Conservation (phyloP, 78 protist genomes). For the Planoprotostelium fungivorum region DNA sequence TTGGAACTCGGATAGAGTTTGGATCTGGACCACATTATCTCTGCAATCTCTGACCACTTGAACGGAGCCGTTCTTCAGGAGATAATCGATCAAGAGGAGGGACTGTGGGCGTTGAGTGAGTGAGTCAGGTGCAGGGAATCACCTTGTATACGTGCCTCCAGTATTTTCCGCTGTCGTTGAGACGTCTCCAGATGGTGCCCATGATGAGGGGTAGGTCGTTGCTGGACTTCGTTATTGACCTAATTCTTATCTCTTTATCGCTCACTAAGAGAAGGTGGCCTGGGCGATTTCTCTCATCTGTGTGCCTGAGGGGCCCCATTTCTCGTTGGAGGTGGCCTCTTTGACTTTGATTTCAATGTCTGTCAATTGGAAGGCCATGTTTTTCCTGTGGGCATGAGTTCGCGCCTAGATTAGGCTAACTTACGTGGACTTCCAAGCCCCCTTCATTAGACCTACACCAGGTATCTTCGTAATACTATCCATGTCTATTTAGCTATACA, state of each 20-base stretch:
- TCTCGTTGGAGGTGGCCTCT: constrained; percentile 71
- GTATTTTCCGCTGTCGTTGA: constrained; percentile 65
- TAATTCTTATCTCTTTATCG: background rate
- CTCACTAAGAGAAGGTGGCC: constrained; percentile 53
- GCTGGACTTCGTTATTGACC: background rate
- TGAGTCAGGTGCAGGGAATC: too few relatives aligned
- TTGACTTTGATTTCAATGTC: constrained; percentile 61
- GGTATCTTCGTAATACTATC: background rate
- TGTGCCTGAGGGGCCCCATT: constrained; percentile 74
- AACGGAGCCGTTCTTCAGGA: constrained; percentile 56
- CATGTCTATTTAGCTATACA: too few relatives aligned
- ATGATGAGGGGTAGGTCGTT: constrained; percentile 48
- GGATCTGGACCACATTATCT: constrained; percentile 56
- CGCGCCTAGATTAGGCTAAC: background rate
- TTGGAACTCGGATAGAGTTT: constrained; percentile 54
- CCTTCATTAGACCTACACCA: background rate
- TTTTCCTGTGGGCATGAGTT: constrained; percentile 17
- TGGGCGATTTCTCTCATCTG: constrained; percentile 68
- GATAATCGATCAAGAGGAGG: constrained; percentile 49
- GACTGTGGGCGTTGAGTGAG: too few relatives aligned
- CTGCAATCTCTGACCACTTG: constrained; percentile 62
- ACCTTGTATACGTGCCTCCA: constrained; percentile 68
- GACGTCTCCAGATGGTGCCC: constrained; percentile 63
- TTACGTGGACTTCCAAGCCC: background rate
- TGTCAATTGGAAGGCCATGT: constrained; percentile 54